Conservation (phyloP, 2,329 filamentous ascomycete genomes). For the Stagonosporopsis chrysanthemi region DNA sequence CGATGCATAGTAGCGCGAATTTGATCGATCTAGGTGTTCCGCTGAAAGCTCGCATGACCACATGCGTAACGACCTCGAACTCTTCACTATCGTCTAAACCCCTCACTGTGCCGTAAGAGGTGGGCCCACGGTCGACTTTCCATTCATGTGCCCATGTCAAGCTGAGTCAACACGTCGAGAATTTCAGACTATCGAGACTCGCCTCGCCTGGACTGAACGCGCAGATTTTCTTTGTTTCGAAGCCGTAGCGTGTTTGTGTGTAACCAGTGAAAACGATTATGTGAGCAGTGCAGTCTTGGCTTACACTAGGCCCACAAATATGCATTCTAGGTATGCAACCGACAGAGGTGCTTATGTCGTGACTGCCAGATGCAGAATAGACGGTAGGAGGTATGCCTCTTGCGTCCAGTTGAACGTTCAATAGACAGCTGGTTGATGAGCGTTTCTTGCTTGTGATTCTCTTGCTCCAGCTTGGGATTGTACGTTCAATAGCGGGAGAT, state of each 20-base stretch:
- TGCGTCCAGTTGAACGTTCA: not conserved
- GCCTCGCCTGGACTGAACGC: conserved; percentile 9
- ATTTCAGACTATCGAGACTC: conserved; percentile 3
- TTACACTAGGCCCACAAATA: conserved; percentile 27
- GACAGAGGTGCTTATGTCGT: conserved; percentile 1
- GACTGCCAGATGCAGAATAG: not conserved
- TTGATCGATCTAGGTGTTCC: conserved; percentile 1
- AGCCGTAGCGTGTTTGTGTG: conserved; percentile 21
- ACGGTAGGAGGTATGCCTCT: not conserved
- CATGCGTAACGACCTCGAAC: not conserved
- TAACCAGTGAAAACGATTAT: conserved; percentile 35
- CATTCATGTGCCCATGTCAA: conserved; percentile 5
- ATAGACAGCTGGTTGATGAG: not conserved
- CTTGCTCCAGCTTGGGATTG: not conserved
- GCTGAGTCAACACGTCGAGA: conserved; percentile 10
- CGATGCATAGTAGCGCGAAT: not conserved
- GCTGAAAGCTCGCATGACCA: not conserved
- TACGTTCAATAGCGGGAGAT: not conserved
- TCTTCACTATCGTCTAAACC: not conserved
- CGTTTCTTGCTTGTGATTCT: not conserved
- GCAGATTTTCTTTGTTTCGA: conserved; percentile 27
- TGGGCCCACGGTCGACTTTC: conserved; percentile 1
- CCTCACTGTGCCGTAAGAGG: conserved; percentile 8
- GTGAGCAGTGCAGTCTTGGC: conserved; percentile 28
- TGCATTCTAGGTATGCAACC: conserved; percentile 16